phyloP scores from a whole-genome alignment of 805 yeast species.

The Saturnispora mendoncae region DNA sequence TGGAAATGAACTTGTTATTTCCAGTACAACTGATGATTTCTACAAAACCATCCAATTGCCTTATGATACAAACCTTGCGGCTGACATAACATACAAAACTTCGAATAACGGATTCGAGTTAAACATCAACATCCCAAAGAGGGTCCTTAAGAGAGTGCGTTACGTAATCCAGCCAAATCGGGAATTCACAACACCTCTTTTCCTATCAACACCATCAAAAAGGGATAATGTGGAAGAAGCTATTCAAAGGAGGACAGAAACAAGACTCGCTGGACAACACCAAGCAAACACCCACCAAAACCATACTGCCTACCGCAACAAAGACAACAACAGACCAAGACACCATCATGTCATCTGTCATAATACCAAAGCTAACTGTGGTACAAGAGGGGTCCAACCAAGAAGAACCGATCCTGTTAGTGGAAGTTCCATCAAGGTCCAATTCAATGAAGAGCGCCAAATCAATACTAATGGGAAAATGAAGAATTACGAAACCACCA shows the following conservation, averaged over 20 bases:
- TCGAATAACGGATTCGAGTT: constrained; percentile 19
- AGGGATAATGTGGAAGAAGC: not conserved
- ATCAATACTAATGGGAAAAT: constrained; percentile 4
- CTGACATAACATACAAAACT: constrained; percentile 14
- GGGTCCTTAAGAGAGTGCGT: not conserved
- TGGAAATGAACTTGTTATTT: constrained; percentile 15
- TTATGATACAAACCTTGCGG: constrained; percentile 16
- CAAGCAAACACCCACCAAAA: not conserved
- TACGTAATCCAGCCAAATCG: constrained; percentile 1
- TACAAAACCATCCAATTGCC: constrained; percentile 20
- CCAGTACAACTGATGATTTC: constrained; percentile 19
- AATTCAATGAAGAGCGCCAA: not conserved
- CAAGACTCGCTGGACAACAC: too few relatives aligned
- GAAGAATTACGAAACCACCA: constrained; percentile 23
- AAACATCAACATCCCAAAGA: constrained; percentile 16
- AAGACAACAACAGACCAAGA: not conserved
- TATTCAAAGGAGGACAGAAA: not conserved
- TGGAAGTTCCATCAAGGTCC: not conserved
- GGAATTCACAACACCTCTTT: not conserved
- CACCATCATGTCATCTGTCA: not conserved
- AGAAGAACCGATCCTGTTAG: not conserved
- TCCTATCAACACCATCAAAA: not conserved
- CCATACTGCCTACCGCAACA: not conserved
- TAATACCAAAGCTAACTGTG: constrained; percentile 2
- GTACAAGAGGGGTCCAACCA: not conserved